Base-by-base conservation (phyloP, 2,329 filamentous ascomycete genomes). In the Trichoderma aggressivum region DNA sequence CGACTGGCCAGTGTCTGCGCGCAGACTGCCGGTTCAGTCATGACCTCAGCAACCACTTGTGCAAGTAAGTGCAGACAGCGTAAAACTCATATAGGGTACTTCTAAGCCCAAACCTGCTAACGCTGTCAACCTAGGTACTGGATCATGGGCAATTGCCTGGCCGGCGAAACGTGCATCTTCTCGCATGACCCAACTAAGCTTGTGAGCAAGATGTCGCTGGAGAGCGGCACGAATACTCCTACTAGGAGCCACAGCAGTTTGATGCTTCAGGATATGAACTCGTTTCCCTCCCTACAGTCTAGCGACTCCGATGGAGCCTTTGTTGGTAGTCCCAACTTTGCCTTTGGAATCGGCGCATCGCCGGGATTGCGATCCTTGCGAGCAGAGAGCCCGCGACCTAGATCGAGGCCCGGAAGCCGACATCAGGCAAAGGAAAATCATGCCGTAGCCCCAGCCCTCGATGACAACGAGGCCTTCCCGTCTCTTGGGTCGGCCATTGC, bases 1-100 rank as follows among this genome's bases (percentile, higher is more conserved):
- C 94, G 11, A 97, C 92, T 8, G 96, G 96, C n/a, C 93, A 96
- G 81, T 99, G 96, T 80, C 90, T 98, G 67, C 90, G 96, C 72
- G 95, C 95, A 72, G 96, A 99, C 81, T 99, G 96, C 81, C 91
- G 95, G 71, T 99, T 98, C 82, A 97, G 94, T 75, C 96, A 99
- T 81, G 95, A 99, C 80, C 87, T 97, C 58, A 97, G 93, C 79
- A 97, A 93, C 78, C 96, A 98, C 77, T 88, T 99, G 73, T 99
- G 96, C 94, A 98, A 98, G 93, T 97, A 86, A 87, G 93, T 91
- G 16, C 30, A 34, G 21, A 21, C 12, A 11, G 7, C 7, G 11
- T 14, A 67, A 53, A 26, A 32, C 16, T 21, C 36, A 21, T 11
- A 24, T 24, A 21, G 21, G n/a, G 6, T 21, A 7, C 16, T 39